phyloP scores from a whole-genome alignment of 257 asterid genomes.

The Fraxinus pennsylvanica region DNA sequence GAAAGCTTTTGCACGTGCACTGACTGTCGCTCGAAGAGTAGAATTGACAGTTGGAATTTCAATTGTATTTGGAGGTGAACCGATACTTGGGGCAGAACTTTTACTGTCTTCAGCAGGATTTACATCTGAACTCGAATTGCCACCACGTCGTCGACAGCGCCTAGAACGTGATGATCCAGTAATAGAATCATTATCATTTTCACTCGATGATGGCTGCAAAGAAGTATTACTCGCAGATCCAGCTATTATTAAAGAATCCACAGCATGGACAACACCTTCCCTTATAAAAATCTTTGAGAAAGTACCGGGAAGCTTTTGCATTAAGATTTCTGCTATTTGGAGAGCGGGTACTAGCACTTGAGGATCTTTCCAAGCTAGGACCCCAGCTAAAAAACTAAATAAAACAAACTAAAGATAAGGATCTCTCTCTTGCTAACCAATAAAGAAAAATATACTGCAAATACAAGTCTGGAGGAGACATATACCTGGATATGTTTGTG shows the following conservation, averaged over 20 bases:
- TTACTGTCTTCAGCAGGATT: slow-evolving; percentile 57
- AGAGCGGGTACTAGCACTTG: slow-evolving; percentile 96
- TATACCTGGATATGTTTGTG: slow-evolving; percentile 87
- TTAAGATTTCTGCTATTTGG: slow-evolving; percentile 89
- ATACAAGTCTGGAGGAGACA: slow-evolving; percentile 16
- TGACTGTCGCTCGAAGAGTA: slow-evolving; percentile 65
- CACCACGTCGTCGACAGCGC: slow-evolving; percentile 75
- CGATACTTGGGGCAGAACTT: slow-evolving; percentile 42
- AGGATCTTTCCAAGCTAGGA: slow-evolving; percentile 99
- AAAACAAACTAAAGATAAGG: slow-evolving; percentile 30
- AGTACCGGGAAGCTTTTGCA: slow-evolving; percentile 91
- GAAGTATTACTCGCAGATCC: slow-evolving; percentile 44
- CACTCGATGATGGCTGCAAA: slow-evolving; percentile 56
- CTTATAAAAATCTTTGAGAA: slow-evolving; percentile 90
- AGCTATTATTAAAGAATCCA: slow-evolving; percentile 65
- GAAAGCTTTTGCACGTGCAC: slow-evolving; percentile 81
- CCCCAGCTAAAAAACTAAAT: slow-evolving; percentile 90
- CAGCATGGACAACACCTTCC: slow-evolving; percentile 98
- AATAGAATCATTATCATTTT: slow-evolving; percentile 82
- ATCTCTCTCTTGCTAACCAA: slow-evolving; percentile 11
- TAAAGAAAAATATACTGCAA: slow-evolving; percentile 14
- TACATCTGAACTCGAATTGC: slow-evolving; percentile 57
- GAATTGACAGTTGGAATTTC: slow-evolving; percentile 62
- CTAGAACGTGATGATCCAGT: slow-evolving; percentile 84
- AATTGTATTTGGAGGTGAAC: slow-evolving; percentile 53